Evolutionary conservation across 2,329 filamentous ascomycete species (phyloP).

Genomic region (Zarea fungicola): DNA sequence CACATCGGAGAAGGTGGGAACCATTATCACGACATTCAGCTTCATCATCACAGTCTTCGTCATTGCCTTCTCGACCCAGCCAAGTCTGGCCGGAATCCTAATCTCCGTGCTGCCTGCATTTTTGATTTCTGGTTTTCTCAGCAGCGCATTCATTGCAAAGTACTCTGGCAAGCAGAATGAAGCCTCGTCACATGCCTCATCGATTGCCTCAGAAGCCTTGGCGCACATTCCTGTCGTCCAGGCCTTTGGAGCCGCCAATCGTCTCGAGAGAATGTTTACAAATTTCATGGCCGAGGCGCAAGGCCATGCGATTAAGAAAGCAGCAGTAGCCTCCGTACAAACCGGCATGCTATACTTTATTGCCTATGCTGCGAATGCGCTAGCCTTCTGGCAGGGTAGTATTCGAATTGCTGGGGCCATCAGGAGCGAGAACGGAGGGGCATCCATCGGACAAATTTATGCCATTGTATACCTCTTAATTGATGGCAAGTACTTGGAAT

Average conservation of each 20-base stretch:
- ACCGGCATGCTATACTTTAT: slow-evolving; percentile 59
- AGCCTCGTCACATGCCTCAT: slow-evolving; percentile 43
- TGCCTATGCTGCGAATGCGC: slow-evolving; percentile 56
- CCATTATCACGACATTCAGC: slow-evolving; percentile 49
- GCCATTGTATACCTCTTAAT: slow-evolving; percentile 51
- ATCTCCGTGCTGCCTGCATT: slow-evolving; percentile 51
- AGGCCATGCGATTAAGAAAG: slow-evolving; percentile 49
- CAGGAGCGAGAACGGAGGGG: slow-evolving; percentile 27
- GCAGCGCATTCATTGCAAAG: slow-evolving; percentile 44
- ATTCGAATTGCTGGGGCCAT: slow-evolving; percentile 25
- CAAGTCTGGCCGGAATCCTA: slow-evolving; percentile 51
- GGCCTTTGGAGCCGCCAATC: slow-evolving; percentile 46
- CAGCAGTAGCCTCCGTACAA: slow-evolving; percentile 48
- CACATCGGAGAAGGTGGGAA: slow-evolving; percentile 58
- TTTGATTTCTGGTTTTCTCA: slow-evolving; percentile 46
- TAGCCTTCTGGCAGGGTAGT: slow-evolving; percentile 63
- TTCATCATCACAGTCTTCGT: slow-evolving; percentile 58
- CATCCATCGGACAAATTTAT: slow-evolving; percentile 40
- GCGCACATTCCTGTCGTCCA: slow-evolving; percentile 49
- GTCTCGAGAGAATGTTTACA: slow-evolving; percentile 44
- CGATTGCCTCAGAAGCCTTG: slow-evolving; percentile 50
- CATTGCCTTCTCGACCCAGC: slow-evolving; percentile 55
- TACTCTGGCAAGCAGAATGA: slow-evolving; percentile 39
- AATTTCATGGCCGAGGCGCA: slow-evolving; percentile 40
- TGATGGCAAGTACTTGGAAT: slow-evolving; percentile 35